Base-by-base conservation (phyloP, 805 yeast genomes). In the Pichia phayaonensis region DNA sequence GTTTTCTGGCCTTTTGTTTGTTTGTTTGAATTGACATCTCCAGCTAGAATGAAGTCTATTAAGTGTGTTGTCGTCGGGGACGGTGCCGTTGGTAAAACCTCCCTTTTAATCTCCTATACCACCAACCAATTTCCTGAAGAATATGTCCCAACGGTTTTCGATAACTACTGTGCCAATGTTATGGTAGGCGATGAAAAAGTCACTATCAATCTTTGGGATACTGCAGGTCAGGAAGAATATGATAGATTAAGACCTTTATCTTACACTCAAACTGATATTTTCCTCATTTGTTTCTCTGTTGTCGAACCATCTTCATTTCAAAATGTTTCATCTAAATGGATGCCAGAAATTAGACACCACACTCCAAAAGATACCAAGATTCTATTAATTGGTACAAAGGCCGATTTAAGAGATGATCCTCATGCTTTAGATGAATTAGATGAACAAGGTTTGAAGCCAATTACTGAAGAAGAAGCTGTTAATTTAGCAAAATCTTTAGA, bases 21-120 rank as follows among this genome's bases (percentile, higher is more conserved):
- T 22, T 15, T 22, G 6, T 29, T 42, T 26, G 20, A 2, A 11
- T 20, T 27, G 26, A 42, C 16, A 26, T 5, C 15, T 22, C n/a
- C n/a, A 36, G 8, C 38, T 11, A 47, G 10, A 22, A 86, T 87
- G 95, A 84, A 89, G 74, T 81, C 89, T 55, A 84, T 90, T 61
- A 90, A 90, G 67, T 88, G 96, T 61, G 97, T 90, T 40, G 95
- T 90, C 48, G 90, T 90, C 40, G 97, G 97, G 57, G 97, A 90
- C 64, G 97, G 92, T 69, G 96, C 96, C 49, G 97, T 90, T 43
- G 97, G 97, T 69, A 90, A 89, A 65, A 90, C 96, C 3, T 89
- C 95, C 63, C 73, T 89, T 51, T 76, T 90, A 54, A 89, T 90
- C 56, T 82, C 92, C 23, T 90, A 90, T 70, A 90, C 96, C 27